Conservation (phyloP, 768 basidiomycete species). For the Multifurca ochricompacta region DNA sequence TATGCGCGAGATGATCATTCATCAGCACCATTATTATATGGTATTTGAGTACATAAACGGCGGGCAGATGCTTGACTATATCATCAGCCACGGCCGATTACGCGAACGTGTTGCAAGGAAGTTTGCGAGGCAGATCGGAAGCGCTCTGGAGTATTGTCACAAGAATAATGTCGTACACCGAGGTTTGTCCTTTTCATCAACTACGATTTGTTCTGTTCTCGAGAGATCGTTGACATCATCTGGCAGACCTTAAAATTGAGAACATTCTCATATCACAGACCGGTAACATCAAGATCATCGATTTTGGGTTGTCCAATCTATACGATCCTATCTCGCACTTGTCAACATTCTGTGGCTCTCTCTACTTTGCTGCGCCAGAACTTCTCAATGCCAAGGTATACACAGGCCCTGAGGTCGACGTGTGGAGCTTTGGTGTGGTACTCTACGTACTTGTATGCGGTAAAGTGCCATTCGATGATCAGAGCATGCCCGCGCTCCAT, state of each 20-base stretch:
- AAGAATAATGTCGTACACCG: slow-evolving; percentile 96
- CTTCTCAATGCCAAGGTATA: slow-evolving; percentile 94
- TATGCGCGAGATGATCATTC: slow-evolving; percentile 98
- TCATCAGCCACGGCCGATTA: slow-evolving; percentile 94
- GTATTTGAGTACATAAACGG: slow-evolving; percentile 98
- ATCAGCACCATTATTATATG: slow-evolving; percentile 99
- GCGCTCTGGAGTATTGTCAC: slow-evolving; percentile 95
- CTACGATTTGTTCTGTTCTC: slow-evolving; percentile 3
- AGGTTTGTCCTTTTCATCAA: slow-evolving; percentile 35
- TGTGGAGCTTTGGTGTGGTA: slow-evolving; percentile 99
- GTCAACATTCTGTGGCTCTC: slow-evolving; percentile 92
- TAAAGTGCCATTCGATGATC: slow-evolving; percentile 98
- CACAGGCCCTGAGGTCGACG: slow-evolving; percentile 95
- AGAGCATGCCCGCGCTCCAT: slow-evolving; percentile 97
- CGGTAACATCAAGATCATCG: slow-evolving; percentile 99
- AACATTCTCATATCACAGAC: slow-evolving; percentile 98
- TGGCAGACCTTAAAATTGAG: slow-evolving; percentile 90
- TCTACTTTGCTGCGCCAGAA: slow-evolving; percentile 98
- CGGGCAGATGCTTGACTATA: slow-evolving; percentile 99
- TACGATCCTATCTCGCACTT: slow-evolving; percentile 78
- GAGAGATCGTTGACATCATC: neutral
- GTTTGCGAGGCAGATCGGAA: slow-evolving; percentile 95
- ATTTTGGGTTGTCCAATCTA: slow-evolving; percentile 96
- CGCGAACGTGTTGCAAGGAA: slow-evolving; percentile 94
- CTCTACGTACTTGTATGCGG: slow-evolving; percentile 97